phyloP scores from a whole-genome alignment of 176 grass and related monocot species.

The Panicum miliaceum region DNA sequence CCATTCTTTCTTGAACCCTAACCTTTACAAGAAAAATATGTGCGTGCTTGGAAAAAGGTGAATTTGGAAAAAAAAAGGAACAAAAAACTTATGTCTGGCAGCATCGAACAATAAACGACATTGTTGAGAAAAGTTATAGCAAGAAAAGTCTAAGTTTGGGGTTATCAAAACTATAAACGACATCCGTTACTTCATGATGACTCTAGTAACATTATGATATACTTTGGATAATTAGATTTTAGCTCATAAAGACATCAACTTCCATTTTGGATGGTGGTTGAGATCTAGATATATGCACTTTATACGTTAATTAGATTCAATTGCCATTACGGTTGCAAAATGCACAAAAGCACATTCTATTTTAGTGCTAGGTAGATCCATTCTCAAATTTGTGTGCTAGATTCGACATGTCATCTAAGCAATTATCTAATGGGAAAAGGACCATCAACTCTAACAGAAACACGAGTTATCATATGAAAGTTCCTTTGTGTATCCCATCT shows the following conservation, averaged over 20 bases:
- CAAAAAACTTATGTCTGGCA: too few relatives aligned
- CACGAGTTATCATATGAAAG: background rate
- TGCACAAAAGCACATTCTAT: background rate
- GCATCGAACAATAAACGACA: too few relatives aligned
- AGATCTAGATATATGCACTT: rapidly evolving
- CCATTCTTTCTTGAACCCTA: too few relatives aligned
- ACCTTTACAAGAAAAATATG: too few relatives aligned
- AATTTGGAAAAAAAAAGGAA: too few relatives aligned
- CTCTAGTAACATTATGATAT: background rate
- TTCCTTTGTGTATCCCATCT: background rate
- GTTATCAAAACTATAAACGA: background rate
- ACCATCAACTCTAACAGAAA: background rate
- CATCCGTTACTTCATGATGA: background rate
- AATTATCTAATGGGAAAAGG: background rate
- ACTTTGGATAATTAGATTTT: background rate
- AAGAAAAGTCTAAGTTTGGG: too few relatives aligned
- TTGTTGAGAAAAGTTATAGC: too few relatives aligned
- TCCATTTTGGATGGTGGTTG: background rate
- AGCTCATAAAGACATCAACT: background rate
- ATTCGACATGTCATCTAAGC: too few relatives aligned
- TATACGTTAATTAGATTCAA: rapidly evolving
- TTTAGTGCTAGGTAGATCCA: rapidly evolving
- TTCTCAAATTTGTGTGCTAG: background rate
- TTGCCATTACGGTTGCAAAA: background rate
- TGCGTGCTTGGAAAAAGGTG: too few relatives aligned